A percentile compares a stretch with the other conserved stretches of the same genome.
These are phyloP conservation scores for Zychaea mexicana DNA, from an alignment of 371 early-diverging fungal genomes.

Conservation along the genomic window DNA sequence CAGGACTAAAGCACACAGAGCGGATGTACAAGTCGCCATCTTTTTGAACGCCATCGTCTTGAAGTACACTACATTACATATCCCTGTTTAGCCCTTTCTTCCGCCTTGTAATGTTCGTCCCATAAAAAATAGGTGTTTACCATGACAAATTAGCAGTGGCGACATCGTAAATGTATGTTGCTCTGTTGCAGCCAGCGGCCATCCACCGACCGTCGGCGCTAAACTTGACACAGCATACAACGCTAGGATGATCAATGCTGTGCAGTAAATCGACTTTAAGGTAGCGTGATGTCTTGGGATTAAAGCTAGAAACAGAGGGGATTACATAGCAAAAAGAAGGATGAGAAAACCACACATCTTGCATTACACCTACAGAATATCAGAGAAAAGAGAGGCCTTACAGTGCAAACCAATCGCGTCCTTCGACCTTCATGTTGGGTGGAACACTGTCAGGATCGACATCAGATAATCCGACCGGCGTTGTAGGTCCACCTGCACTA, in stretches of 20 bases:
- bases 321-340: not conserved
- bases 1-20: conserved; percentile 96
- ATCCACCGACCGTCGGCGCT: conserved; percentile 90
- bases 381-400: conserved; percentile 46
- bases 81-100: not conserved
- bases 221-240: conserved; percentile 97
- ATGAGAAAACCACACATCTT: not conserved
- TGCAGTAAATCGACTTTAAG: conserved; percentile 86
- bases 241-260: conserved; percentile 84
- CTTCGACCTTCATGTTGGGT: conserved; percentile 82
- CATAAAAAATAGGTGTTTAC: conserved; percentile 33
- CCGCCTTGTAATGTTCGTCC: not conserved
- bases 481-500: too few species aligned
- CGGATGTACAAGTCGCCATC: conserved; percentile 92
- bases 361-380: too few species aligned
- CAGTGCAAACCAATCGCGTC: conserved; percentile 90
- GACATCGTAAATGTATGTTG: conserved; percentile 89
- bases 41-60: conserved; percentile 75
- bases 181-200: conserved; percentile 95
- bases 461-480: conserved; percentile 67
- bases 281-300: conserved; percentile 69
- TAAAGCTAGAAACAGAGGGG: conserved; percentile 53
- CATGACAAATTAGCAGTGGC: conserved; percentile 69
- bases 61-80: conserved; percentile 58
- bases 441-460: conserved; percentile 85